phyloP scores from a whole-genome alignment of 345 rosid species.

The Camelina laxa region DNA sequence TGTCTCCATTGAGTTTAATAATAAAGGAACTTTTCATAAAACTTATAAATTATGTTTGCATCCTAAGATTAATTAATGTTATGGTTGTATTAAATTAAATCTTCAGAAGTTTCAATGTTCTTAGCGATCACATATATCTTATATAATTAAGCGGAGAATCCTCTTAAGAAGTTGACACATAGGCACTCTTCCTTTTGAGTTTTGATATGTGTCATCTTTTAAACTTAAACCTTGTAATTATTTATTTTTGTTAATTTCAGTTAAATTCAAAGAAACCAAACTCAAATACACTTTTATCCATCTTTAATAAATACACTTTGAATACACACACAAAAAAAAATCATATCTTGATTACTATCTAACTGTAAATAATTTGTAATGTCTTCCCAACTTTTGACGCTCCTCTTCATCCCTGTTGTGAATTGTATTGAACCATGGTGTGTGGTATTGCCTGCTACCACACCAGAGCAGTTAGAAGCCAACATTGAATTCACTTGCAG shows the following conservation, averaged over 20 bases:
- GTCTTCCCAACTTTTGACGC: neutral
- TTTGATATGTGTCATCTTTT: too few relatives aligned
- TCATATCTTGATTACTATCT: neutral
- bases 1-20: neutral
- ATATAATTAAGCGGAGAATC: too few relatives aligned
- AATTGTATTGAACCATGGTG: neutral
- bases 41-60: neutral
- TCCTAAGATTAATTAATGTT: neutral
- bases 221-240: too few relatives aligned
- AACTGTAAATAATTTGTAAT: neutral
- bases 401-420: neutral
- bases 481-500: neutral
- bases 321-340: neutral
- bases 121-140: too few relatives aligned
- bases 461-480: neutral
- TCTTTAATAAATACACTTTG: too few relatives aligned
- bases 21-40: neutral
- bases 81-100: too few relatives aligned
- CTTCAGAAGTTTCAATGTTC: too few relatives aligned
- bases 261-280: too few relatives aligned
- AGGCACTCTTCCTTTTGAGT: too few relatives aligned
- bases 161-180: too few relatives aligned
- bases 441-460: neutral
- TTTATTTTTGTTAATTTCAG: too few relatives aligned
- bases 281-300: too few relatives aligned